phyloP scores from a whole-genome alignment of 2,329 filamentous ascomycete species.

The Meredithiella fracta region DNA sequence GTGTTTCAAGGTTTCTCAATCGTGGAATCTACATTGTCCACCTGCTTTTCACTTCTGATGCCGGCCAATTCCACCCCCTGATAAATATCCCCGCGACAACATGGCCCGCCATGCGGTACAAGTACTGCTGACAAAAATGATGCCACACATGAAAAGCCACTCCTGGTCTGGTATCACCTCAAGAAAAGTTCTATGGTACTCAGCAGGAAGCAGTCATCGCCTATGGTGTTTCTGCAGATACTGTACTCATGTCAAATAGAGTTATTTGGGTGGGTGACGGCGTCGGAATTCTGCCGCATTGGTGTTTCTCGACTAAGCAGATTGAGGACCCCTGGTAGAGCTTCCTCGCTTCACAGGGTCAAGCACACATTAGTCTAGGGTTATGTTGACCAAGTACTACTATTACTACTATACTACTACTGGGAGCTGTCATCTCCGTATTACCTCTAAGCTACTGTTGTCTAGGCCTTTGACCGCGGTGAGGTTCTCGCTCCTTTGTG shows the following conservation, averaged over 20 bases:
- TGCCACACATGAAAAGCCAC: no score
- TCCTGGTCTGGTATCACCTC: neutral
- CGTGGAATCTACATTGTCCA: neutral
- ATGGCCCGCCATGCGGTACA: neutral
- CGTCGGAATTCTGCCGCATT: neutral
- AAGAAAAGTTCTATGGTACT: neutral
- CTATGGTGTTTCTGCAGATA: neutral
- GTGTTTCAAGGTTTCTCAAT: neutral
- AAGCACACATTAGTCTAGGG: no score
- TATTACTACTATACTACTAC: no score
- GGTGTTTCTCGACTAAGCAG: no score
- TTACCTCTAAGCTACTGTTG: no score
- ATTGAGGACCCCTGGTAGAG: no score
- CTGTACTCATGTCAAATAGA: neutral
- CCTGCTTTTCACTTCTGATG: neutral
- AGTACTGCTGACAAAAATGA: no score
- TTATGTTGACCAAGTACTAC: no score
- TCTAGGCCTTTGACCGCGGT: no score
- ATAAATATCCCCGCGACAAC: neutral
- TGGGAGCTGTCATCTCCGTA: no score
- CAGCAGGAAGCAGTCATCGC: neutral
- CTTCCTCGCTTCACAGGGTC: no score
- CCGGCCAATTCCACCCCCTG: neutral
- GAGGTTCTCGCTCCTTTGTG: neutral
- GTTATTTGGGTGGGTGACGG: neutral